These are phyloP conservation scores for Vickermania spadyakhi DNA, from an alignment of 208 protist genomes.

Conservation along the genomic window DNA sequence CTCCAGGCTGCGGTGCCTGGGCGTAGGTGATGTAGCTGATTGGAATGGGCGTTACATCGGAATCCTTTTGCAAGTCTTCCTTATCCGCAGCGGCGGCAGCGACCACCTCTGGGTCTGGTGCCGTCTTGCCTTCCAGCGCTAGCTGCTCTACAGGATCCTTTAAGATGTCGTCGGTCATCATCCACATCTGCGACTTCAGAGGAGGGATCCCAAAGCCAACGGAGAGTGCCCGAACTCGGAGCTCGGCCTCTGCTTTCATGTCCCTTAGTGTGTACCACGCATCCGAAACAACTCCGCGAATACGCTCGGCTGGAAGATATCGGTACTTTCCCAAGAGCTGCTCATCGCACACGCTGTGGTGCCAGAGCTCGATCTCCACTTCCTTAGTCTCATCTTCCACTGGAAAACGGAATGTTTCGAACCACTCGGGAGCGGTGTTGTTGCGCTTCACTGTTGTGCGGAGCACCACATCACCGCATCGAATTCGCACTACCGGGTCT, in stretches of 20 bases:
- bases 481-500: conserved; percentile 58
- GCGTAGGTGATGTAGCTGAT: conserved; percentile 1
- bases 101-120: conserved; percentile 12
- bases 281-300: conserved; percentile 50
- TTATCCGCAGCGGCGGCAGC: background rate
- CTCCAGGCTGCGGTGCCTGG: background rate
- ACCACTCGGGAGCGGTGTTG: conserved; percentile 41
- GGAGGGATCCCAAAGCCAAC: conserved; percentile 53
- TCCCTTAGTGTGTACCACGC: conserved; percentile 49
- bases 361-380: conserved; percentile 55
- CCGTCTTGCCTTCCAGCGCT: conserved; percentile 28
- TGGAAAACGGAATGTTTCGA: conserved; percentile 60
- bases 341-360: conserved; percentile 40
- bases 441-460: conserved; percentile 59
- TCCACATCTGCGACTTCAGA: conserved; percentile 31
- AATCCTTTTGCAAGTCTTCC: background rate
- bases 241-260: conserved; percentile 42
- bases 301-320: conserved; percentile 36
- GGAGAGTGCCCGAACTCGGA: conserved; percentile 56
- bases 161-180: conserved; percentile 45
- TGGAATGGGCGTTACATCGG: background rate
- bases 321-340: conserved; percentile 55
- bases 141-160: conserved; percentile 33
- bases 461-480: conserved; percentile 32
- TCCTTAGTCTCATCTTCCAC: conserved; percentile 50